Percentiles rank a stretch among this genome's conserved stretches.
phyloP scores from a whole-genome alignment of 345 rosid genomes.

The Draba incana region DNA sequence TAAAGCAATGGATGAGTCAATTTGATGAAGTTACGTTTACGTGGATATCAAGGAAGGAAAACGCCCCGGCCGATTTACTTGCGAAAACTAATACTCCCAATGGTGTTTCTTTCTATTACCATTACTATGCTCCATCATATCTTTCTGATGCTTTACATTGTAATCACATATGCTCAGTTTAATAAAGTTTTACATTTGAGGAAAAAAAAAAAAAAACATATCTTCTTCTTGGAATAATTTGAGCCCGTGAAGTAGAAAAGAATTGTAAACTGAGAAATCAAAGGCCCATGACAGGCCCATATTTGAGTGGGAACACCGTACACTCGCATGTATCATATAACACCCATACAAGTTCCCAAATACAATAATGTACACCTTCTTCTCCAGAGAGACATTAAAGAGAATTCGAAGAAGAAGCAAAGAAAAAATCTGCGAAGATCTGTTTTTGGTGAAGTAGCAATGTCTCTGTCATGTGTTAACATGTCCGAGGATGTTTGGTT shows the following conservation, averaged over 20 bases:
- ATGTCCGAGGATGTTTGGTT: constrained; percentile 97
- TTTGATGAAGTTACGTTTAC: too few species aligned
- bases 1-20: too few species aligned
- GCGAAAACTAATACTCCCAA: too few species aligned
- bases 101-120: too few species aligned
- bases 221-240: neutral
- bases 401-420: constrained; percentile 3
- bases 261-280: neutral
- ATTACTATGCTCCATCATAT: too few species aligned
- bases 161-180: too few species aligned
- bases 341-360: neutral
- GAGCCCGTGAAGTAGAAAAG: constrained; percentile 4
- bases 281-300: constrained; percentile 3
- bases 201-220: neutral
- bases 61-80: too few species aligned
- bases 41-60: too few species aligned
- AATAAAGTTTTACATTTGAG: too few species aligned
- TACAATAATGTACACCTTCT: neutral
- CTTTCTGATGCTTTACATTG: too few species aligned
- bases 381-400: neutral
- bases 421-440: neutral
- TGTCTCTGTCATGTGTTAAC: constrained; percentile 82
- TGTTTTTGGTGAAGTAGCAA: constrained; percentile 14
- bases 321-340: neutral
- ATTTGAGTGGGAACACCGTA: constrained; percentile 10